Evolutionary conservation across 345 rosid species (phyloP), one percentile per base, ranked within the genome.

Genomic region (Citrus sp.): DNA sequence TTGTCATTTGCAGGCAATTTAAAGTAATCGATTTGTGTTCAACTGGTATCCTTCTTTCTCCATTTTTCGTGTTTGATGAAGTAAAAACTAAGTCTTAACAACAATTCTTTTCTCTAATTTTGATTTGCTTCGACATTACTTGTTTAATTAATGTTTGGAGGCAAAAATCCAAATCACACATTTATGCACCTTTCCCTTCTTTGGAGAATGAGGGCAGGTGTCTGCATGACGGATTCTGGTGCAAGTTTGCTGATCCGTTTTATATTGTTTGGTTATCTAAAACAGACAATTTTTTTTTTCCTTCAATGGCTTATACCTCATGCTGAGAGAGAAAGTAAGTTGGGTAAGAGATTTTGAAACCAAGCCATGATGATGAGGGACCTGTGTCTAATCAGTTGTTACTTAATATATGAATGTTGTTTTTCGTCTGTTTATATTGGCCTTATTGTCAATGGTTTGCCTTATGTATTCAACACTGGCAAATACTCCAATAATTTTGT

Each of bases 141-240:
- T 18, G 19, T 21, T 38, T 49, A 25, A 14, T 63, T 69, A 78
- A 74, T 51, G 18, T 46, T 63, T 40, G 73, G 82, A 34, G 35
- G 32, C 66, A 69, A 35, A 10, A 32, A 27, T 51, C 19, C 1
- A 24, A 61, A 42, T 55, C 16, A 1, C 18, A 14, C 40, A 71
- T 54, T 28, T 9, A 54, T 55, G 62, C 19, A 55, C 40, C 46
- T 51, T 27, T 42, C 9, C 35, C 16, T 25, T 25, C 73, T 42
- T 42, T 25, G 12, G 58, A 42, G 24, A 70, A 70, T 18, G 61
- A 19, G 74, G 58, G 74, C 49, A 30, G 74, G 61, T 49, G 28
- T 70, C 38, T 27, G 55, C 25, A 30, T 70, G 25, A 16, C 12
- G 40, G 61, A 32, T 34, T 69, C 10, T 40, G 18, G 30, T 72